Evolutionary conservation across 371 early-diverging fungal genomes (phyloP), one percentile per base, ranked within the genome.

Genomic region (Mucor sp.): DNA sequence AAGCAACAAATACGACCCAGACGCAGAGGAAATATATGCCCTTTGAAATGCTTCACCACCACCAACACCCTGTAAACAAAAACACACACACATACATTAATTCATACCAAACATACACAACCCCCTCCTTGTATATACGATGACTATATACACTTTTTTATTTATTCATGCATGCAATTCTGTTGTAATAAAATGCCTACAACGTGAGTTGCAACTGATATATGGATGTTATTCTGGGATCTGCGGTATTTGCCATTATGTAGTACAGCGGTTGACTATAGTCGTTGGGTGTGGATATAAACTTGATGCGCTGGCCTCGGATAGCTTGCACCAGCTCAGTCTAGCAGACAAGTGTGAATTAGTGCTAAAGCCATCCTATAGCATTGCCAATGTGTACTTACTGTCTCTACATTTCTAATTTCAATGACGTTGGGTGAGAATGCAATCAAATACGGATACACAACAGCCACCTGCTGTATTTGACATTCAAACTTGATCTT

Each of bases 361-460:
- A 47, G n/a, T n/a, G n/a, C n/a, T 3, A 37, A 3, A 6, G 14
- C 19, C 32, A 14, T 21, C 7, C 33, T 55, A 39, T 19, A 53
- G 17, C n/a, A n/a, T 33, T 33, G 33, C 8, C 33, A 19, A 19
- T 44, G 19, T 4, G n/a, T 32, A 57, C 57, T 78, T 74, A 79
- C 82, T 14, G 76, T 78, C 68, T 74, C 72, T 32, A 76, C 55
- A 56, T 80, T 65, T 58, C 75, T 63, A 4, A 82, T 67, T 56
- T 82, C 83, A 23, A 82, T 76, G 11, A 80, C 62, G 6, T 63
- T 61, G 8, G 68, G 58, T 8, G 74, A 74, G 62, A 82, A 76
- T 0, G 68, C 78, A 30, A 82, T 58, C 15, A 82, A 39, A 37
- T 76, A 82, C 11, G 80, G 83, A 32, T 72, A 72, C 0, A 68